Evolutionary conservation across 108 stramenopile species (phyloP).

Genomic region (Licmophora abbreviata): DNA sequence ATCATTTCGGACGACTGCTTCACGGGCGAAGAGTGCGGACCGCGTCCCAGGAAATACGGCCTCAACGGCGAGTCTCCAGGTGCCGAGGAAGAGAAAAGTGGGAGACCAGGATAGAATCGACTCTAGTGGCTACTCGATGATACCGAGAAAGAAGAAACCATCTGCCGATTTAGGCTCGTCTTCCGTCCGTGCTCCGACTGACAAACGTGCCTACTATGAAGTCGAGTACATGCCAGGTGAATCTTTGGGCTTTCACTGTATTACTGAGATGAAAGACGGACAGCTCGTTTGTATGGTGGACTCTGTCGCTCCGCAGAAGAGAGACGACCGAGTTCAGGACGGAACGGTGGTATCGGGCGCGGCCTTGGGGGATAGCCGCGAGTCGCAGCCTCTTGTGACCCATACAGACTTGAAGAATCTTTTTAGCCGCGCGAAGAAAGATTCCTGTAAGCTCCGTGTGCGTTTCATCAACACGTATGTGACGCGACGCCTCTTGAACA

Average conservation of each 20-base stretch:
- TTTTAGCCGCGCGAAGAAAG: background rate
- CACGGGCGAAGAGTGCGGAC: background rate
- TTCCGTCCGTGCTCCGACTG: background rate
- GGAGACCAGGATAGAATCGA: background rate
- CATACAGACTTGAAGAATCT: slow-evolving; percentile 3
- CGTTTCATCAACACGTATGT: background rate
- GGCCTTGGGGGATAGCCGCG: background rate
- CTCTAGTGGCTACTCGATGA: too few species aligned
- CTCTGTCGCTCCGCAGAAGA: background rate
- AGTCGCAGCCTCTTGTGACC: background rate
- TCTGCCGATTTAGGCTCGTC: background rate
- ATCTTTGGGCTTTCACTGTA: background rate
- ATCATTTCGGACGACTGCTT: background rate
- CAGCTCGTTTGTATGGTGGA: background rate
- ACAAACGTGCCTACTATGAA: background rate
- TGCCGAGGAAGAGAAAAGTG: background rate
- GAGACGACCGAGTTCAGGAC: too few species aligned
- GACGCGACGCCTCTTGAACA: background rate
- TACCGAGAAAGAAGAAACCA: background rate
- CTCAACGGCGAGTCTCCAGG: background rate
- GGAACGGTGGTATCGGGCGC: background rate
- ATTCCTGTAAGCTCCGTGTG: background rate
- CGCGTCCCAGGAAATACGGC: background rate
- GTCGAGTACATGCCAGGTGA: background rate
- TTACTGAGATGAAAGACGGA: background rate